Percentiles rank a stretch among this genome's conserved stretches.
Evolutionary conservation across 2,329 filamentous ascomycete species (phyloP).

Genomic region (Orbilia javanica): DNA sequence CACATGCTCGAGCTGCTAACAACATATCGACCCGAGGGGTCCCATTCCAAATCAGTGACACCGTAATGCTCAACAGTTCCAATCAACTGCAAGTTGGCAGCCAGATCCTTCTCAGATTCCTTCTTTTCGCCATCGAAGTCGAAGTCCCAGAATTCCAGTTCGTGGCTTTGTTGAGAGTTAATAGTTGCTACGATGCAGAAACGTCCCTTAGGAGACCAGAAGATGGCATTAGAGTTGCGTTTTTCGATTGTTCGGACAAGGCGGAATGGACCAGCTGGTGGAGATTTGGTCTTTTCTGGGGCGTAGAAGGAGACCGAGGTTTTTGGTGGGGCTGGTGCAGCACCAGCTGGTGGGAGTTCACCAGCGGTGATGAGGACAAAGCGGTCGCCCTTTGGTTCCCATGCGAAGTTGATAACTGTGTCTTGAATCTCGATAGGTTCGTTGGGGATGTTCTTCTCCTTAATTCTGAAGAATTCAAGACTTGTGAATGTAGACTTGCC

Average conservation of each 20-base stretch:
- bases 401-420: constrained; percentile 98
- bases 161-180: constrained; percentile 90
- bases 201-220: constrained; percentile 96
- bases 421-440: constrained; percentile 99
- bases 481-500: constrained; percentile 92
- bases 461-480: constrained; percentile 96
- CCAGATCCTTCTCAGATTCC: constrained; percentile 82
- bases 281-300: constrained; percentile 90
- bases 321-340: constrained; percentile 85
- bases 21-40: constrained; percentile 93
- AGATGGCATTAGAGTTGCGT: constrained; percentile 99
- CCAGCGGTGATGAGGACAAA: constrained; percentile 97
- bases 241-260: constrained; percentile 95
- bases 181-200: constrained; percentile 96
- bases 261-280: constrained; percentile 89
- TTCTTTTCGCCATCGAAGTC: constrained; percentile 90
- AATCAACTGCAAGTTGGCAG: constrained; percentile 95
- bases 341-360: constrained; percentile 73
- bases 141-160: constrained; percentile 97
- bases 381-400: constrained; percentile 97
- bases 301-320: constrained; percentile 96
- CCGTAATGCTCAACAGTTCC: constrained; percentile 95
- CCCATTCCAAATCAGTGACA: constrained; percentile 97
- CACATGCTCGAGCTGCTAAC: constrained; percentile 92
- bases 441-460: constrained; percentile 97